These are phyloP conservation scores for Pichia sorboxylosa DNA, from an alignment of 1,139 yeast species.

Conservation along the genomic window DNA sequence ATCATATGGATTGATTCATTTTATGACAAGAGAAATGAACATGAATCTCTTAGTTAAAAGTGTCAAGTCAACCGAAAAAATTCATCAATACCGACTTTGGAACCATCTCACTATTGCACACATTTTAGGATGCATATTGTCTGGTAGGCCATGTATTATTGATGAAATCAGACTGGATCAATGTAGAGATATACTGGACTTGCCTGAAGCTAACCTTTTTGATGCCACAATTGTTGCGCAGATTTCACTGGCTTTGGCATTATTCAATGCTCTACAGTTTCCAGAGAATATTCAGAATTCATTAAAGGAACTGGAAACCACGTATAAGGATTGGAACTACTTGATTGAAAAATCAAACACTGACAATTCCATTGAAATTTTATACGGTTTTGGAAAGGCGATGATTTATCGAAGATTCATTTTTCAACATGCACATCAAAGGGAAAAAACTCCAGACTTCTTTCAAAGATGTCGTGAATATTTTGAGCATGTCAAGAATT, in stretches of 20 bases:
- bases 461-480: slow-evolving; percentile 3
- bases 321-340: slow-evolving; percentile 17
- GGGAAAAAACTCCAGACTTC: slow-evolving; percentile 7
- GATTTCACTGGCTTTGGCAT: slow-evolving; percentile 46
- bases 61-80: slow-evolving; percentile 15
- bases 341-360: slow-evolving; percentile 15
- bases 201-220: slow-evolving; percentile 58
- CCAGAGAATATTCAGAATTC: slow-evolving; percentile 17
- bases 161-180: slow-evolving; percentile 55
- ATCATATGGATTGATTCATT: slow-evolving; percentile 47
- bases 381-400: slow-evolving; percentile 14
- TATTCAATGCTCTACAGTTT: slow-evolving; percentile 51
- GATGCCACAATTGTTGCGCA: slow-evolving; percentile 79
- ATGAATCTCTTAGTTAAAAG: slow-evolving; percentile 21
- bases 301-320: slow-evolving; percentile 14
- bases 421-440: slow-evolving; percentile 8
- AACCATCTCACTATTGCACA: slow-evolving; percentile 66
- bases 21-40: slow-evolving; percentile 35
- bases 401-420: slow-evolving; percentile 18
- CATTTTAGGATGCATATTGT: slow-evolving; percentile 51
- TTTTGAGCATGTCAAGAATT: background rate
- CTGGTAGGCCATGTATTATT: slow-evolving; percentile 66
- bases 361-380: slow-evolving; percentile 11
- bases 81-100: slow-evolving; percentile 45
- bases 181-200: slow-evolving; percentile 51